Base-by-base conservation (phyloP, 805 yeast genomes). In the Teunomyces lycoperdinae region DNA sequence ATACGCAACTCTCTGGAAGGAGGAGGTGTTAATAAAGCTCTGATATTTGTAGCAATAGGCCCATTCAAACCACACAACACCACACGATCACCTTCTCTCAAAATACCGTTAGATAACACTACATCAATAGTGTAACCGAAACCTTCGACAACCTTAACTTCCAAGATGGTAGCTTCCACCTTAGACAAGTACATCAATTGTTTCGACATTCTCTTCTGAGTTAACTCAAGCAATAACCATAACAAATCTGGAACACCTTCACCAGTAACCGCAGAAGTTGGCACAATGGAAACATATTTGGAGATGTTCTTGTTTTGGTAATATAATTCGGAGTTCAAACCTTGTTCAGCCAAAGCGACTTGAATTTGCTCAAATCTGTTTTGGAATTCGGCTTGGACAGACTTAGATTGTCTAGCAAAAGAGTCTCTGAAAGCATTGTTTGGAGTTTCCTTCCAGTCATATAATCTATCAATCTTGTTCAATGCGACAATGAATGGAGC, bases 231-330 rank as follows among this genome's bases (percentile, higher is more conserved):
- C 64, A 94, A 77, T 69, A 94, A 80, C 92, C 97, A 90, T 64
- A 94, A 81, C 74, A 94, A 79, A 82, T 94, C 99, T 44, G 99
- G 99, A 60, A 94, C 95, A 87, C 99, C 99, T 74, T 94, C 99
- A 69, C 99, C 99, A 10, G 97, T 91, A 40, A 91, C 95, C 47
- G 99, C 99, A 53, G 98, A 92, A 14, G 99, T 94, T 59, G 99
- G 99, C 40, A 94, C 96, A 60, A 94, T 87, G 32, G 97, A 90
- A 47, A 94, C 99, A 63, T 85, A 89, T 68, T 90, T 89, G 48
- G 97, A 74, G 80, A 92, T 74, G 75, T 92, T 94, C 70, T 86
- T 87, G 80, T 94, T 94, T 71, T 92, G 89, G 87, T 78, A 94
- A 72, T 94, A 94, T 55, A 94, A 79, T 73, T 95, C 99, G 48